Conservation (phyloP, 805 yeast genomes). For the Nakazawaea populi region DNA sequence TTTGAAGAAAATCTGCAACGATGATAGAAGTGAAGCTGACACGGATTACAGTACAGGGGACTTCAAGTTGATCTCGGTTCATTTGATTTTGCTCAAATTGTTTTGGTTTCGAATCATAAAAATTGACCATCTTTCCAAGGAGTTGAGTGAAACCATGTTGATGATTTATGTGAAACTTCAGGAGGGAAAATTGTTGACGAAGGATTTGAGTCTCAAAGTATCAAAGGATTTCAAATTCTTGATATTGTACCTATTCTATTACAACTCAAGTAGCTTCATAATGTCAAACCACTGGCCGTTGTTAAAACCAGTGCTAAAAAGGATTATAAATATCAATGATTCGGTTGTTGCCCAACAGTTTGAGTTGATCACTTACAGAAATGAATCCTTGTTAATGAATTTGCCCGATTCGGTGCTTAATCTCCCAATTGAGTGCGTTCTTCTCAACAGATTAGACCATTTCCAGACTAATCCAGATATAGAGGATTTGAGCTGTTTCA, state of each 20-base stretch:
- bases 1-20: slow-evolving; percentile 25
- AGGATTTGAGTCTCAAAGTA: slow-evolving; percentile 1
- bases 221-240: slow-evolving; percentile 23
- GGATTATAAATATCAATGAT: slow-evolving; percentile 27
- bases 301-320: slow-evolving; percentile 42
- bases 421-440: slow-evolving; percentile 13
- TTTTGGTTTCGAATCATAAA: slow-evolving; percentile 68
- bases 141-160: slow-evolving; percentile 55
- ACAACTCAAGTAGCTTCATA: slow-evolving; percentile 54
- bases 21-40: neutral
- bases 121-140: slow-evolving; percentile 55
- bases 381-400: slow-evolving; percentile 64
- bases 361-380: slow-evolving; percentile 57
- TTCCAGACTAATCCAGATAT: slow-evolving; percentile 13
- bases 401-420: slow-evolving; percentile 11
- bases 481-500: slow-evolving; percentile 13
- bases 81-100: slow-evolving; percentile 48
- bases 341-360: slow-evolving; percentile 39
- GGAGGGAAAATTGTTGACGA: slow-evolving; percentile 13
- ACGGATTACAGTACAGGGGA: slow-evolving; percentile 12
- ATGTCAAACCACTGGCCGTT: slow-evolving; percentile 59
- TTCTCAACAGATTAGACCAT: slow-evolving; percentile 23
- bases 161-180: slow-evolving; percentile 32
- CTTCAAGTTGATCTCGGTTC: slow-evolving; percentile 20
- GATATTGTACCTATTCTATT: slow-evolving; percentile 37